Evolutionary conservation across 345 rosid species (phyloP).

Genomic region (Combretum micranthum): DNA sequence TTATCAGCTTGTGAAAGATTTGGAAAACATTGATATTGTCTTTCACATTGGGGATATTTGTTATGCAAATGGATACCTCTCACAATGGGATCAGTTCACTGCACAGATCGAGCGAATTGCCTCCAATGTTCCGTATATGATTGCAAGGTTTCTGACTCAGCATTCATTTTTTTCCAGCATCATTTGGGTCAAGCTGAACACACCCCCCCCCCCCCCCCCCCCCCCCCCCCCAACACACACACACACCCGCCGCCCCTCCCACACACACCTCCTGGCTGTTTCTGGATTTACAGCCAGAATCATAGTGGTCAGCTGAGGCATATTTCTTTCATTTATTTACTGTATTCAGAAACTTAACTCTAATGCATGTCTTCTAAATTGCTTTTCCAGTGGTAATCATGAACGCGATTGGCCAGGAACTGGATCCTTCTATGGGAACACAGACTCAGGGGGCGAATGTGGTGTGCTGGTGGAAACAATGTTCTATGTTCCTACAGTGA

Average conservation of each 20-base stretch:
- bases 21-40: conserved; percentile 52
- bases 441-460: conserved; percentile 55
- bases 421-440: conserved; percentile 47
- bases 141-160: conserved; percentile 40
- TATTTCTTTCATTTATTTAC: too few species aligned
- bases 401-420: conserved; percentile 75
- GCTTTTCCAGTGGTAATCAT: conserved; percentile 53
- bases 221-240: too few species aligned
- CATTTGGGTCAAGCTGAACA: too few species aligned
- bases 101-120: conserved; percentile 74
- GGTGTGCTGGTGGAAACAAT: conserved; percentile 48
- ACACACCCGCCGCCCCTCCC: too few species aligned
- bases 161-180: too few species aligned
- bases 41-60: conserved; percentile 70
- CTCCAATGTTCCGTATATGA: conserved; percentile 60
- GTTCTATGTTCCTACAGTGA: conserved; percentile 48
- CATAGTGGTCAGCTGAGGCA: too few species aligned
- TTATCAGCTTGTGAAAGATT: conserved; percentile 59
- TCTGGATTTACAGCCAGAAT: too few species aligned
- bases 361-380: too few species aligned
- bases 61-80: conserved; percentile 68
- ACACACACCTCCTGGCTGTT: too few species aligned
- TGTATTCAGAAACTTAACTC: too few species aligned
- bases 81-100: conserved; percentile 90
- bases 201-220: too few species aligned